Evolutionary conservation across 257 asterid genomes (phyloP), one percentile per base, ranked within the genome.

Genomic region (Marsdenia floribunda): DNA sequence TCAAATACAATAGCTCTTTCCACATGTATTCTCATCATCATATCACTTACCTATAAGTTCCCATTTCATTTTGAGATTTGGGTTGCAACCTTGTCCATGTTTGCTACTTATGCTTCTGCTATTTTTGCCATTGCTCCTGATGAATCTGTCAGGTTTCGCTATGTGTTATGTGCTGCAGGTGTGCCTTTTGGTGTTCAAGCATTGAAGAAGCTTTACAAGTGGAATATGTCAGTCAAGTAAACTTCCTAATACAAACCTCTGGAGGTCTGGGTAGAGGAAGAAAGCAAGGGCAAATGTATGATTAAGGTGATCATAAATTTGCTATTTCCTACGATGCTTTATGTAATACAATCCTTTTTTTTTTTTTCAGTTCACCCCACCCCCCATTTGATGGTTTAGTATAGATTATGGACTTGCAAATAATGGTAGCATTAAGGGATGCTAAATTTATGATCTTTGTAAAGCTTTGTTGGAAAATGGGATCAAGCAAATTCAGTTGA

Each of bases 11-110:
- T 81, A 1, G 83, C 88, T 2, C 67, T 79, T 33, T 84, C 88
- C 0, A 66, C 82, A 0, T 77, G 85, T 0, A 71, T 77, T 16
- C 73, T 81, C 8, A 70, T 84, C 74, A 24, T 84, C 22, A 37
- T 68, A 0, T 70, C 77, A 19, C 79, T 81, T 13, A 81, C 87
- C 1, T 81, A 67, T 58, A 76, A 75, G 15, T 81, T 81, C 71
- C 88, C 88, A 46, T 81, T 74, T 33, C 55, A 76, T 12, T 14
- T 84, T 3, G 88, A 84, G 75, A 71, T 84, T 9, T 84, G 84
- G 88, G 47, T n/a, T 6, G 80, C 88, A 9, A 79, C 73, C 1
- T 0, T 74, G 44, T 70, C 83, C 5, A 81, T 81, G 87, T 54
- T 76, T 47, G 81, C 55, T 18, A 82, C 87, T n/a, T 84, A 78